Evolutionary conservation across 306 rosid genomes (phyloP), one percentile per base, ranked within the genome.

Genomic region (Cyclanthera cordifolia): DNA sequence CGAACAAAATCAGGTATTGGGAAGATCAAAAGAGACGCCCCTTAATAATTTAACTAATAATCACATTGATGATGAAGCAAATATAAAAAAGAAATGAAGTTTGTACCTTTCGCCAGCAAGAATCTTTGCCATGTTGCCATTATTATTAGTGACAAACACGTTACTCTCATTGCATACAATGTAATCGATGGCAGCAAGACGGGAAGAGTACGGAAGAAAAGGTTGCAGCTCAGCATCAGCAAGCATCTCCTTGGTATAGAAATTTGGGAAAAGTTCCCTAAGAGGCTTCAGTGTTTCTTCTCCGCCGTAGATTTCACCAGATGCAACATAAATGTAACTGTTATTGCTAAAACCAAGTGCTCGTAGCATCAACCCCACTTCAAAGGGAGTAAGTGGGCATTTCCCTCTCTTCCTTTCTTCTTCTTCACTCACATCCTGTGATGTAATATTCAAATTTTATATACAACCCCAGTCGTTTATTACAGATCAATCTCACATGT

Each of bases 271-370:
- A 74, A 93, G 94, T 74, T 90, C 95, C 78, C 76, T 86, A 53
- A 93, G 94, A 74, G 96, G 99, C 57, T 77, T 79, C 78, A 93
- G 78, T 70, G 99, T 93, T 82, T 93, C 99, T 67, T 93, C 88
- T 59, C 99, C 99, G 16, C 99, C 99, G 46, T 93, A 93, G 78
- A 93, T 86, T 78, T 93, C 99, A 78, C 99, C 99, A 57, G 99
- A 93, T 54, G 99, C 99, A 75, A 90, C 91, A 77, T 90, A 93
- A 30, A 93, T 78, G 75, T 80, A 90, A 12, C 95, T 93, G 70
- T 90, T 94, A 79, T 93, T 93, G 27, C 90, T 28, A 79, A 83
- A 93, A 66, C 99, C 99, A 86, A 93, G 96, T 4, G 99, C 96
- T 55, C 90, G 84, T 52, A 93, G 82, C 99, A 93, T 84, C 81